These are phyloP conservation scores for Crithidia thermophila DNA, from an alignment of 208 protist genomes.

Conservation along the genomic window DNA sequence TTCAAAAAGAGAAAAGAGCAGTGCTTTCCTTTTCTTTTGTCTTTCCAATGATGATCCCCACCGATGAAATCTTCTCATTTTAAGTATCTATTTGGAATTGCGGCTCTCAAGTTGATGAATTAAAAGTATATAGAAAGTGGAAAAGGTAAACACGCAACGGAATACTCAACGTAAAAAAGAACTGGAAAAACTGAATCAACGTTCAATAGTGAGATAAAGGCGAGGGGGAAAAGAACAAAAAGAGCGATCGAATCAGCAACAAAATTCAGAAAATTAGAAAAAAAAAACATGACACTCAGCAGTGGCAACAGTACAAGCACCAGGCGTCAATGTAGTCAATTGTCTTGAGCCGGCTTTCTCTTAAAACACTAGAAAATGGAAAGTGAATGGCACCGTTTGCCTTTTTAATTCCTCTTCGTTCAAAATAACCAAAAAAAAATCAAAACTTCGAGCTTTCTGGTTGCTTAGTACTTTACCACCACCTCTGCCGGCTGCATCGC, in stretches of 20 bases:
- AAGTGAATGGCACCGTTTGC: neutral
- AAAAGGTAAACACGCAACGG: too few species aligned
- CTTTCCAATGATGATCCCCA: too few species aligned
- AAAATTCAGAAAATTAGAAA: neutral
- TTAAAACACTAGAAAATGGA: neutral
- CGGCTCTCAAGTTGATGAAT: too few species aligned
- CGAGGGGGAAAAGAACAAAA: neutral
- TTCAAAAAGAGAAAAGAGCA: too few species aligned
- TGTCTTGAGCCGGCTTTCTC: too few species aligned
- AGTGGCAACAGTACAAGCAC: neutral
- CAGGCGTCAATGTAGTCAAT: neutral
- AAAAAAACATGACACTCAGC: neutral
- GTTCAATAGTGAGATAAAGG: neutral
- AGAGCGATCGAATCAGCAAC: neutral
- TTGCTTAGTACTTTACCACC: constrained; percentile 33
- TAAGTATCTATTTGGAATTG: too few species aligned
- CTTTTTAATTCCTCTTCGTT: constrained; percentile 4
- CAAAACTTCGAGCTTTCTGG: too few species aligned
- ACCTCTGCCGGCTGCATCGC: constrained; percentile 54
- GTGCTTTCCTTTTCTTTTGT: too few species aligned
- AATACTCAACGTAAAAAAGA: neutral
- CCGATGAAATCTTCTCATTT: too few species aligned
- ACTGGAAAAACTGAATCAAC: neutral
- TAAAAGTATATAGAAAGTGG: too few species aligned
- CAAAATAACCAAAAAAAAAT: neutral